Percentiles rank a stretch among this genome's conserved stretches.
Conservation (phyloP, 2,329 filamentous ascomycete genomes). For the Tympanopsis confertula region DNA sequence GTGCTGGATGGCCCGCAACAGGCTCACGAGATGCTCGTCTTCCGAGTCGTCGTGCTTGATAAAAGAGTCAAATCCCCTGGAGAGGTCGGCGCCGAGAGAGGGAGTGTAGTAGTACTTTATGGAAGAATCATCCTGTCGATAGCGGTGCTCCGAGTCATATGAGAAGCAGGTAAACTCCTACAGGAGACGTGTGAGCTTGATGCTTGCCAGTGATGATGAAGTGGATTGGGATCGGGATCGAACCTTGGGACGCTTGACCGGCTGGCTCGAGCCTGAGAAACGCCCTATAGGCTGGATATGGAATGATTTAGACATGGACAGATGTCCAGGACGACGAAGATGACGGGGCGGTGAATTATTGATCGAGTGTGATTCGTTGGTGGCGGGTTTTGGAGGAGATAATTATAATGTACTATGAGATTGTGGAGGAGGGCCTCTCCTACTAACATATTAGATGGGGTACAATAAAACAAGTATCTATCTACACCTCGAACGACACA, state of each 20-base stretch:
- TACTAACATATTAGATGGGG: no score
- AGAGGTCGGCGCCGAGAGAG: constrained; percentile 60
- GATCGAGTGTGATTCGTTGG: no score
- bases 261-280: not conserved
- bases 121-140: constrained; percentile 66
- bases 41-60: constrained; percentile 67
- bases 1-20: constrained; percentile 64
- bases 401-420: no score
- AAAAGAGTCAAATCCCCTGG: constrained; percentile 70
- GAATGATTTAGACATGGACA: no score
- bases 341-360: not conserved
- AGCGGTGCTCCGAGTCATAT: constrained; percentile 73
- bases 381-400: no score
- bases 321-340: not conserved
- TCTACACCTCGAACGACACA: no score
- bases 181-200: no score
- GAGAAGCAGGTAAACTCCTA: constrained; percentile 90
- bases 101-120: constrained; percentile 83
- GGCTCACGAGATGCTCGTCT: constrained; percentile 80
- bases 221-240: not conserved
- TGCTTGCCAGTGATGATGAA: no score
- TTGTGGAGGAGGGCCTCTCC: no score
- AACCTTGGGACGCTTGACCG: not conserved
- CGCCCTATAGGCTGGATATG: not conserved
- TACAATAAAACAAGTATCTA: no score